Conservation (phyloP, 305 asterid species). For the Petunia hybrid region DNA sequence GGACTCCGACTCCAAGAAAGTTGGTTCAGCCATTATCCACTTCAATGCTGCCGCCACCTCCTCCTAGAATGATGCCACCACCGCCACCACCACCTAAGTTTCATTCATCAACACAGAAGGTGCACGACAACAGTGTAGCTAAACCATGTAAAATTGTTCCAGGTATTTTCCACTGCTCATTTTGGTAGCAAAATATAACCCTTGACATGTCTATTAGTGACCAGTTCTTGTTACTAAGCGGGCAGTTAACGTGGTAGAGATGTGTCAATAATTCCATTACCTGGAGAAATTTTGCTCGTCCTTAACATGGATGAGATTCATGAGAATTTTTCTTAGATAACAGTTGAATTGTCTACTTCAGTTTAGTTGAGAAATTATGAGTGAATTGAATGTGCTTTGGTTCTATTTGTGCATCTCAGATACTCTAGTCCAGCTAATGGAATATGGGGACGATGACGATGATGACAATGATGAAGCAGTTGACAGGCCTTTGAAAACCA, state of each 20-base stretch:
- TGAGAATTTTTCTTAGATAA: too few relatives aligned
- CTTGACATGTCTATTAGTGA: neutral
- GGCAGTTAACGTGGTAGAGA: neutral
- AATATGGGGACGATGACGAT: conserved; percentile 89
- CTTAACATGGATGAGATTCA: neutral
- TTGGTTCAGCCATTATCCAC: conserved; percentile 49
- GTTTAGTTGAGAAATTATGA: neutral
- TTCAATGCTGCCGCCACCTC: conserved; percentile 58
- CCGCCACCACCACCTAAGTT: conserved; percentile 63
- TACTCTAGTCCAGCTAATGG: conserved; percentile 85
- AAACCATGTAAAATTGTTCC: conserved; percentile 60
- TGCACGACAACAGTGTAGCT: conserved; percentile 41
- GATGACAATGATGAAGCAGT: conserved; percentile 55
- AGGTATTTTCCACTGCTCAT: conserved; percentile 51
- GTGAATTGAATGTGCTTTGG: neutral
- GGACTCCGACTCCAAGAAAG: conserved; percentile 48
- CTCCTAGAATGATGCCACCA: conserved; percentile 58
- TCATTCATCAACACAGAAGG: conserved; percentile 45
- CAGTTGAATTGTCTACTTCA: neutral
- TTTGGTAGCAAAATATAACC: conserved; percentile 3
- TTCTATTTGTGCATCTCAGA: conserved; percentile 48
- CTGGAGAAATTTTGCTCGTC: neutral
- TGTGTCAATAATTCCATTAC: neutral
- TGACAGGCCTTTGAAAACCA: conserved; percentile 41
- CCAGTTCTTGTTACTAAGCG: conserved; percentile 14